phyloP scores from a whole-genome alignment of 768 basidiomycete genomes.

The Tubosaeta sp. region DNA sequence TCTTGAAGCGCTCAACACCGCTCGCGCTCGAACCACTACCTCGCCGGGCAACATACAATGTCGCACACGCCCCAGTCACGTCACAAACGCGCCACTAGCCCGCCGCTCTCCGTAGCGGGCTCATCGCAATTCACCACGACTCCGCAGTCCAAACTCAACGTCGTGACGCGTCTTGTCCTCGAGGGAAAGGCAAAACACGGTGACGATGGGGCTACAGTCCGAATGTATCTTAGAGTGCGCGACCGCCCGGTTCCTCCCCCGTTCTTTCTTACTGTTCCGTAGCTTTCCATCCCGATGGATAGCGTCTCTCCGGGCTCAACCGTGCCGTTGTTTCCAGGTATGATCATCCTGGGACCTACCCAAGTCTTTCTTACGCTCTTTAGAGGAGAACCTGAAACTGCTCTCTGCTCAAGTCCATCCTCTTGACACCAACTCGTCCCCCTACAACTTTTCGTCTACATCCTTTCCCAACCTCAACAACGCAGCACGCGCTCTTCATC shows the following conservation, averaged over 20 bases:
- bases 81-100: conserved; percentile 29
- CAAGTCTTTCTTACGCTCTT: background rate
- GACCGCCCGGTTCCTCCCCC: conserved; percentile 2
- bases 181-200: conserved; percentile 69
- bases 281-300: conserved; percentile 70
- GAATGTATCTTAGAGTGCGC: conserved; percentile 71
- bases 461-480: conserved; percentile 60
- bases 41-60: background rate
- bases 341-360: conserved; percentile 6
- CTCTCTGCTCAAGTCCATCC: conserved; percentile 73
- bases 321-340: conserved; percentile 71
- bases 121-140: conserved; percentile 45
- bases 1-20: conserved; percentile 5
- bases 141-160: conserved; percentile 50
- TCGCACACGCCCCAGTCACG: conserved; percentile 24
- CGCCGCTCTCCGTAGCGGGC: conserved; percentile 27
- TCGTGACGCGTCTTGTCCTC: conserved; percentile 70
- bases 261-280: conserved; percentile 1
- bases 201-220: conserved; percentile 61
- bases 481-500: conserved; percentile 64
- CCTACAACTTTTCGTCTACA: conserved; percentile 70
- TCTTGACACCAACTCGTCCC: conserved; percentile 62
- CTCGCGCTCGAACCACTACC: background rate
- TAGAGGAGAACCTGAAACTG: conserved; percentile 80
- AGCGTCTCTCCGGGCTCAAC: conserved; percentile 61